Evolutionary conservation across 2,329 filamentous ascomycete species (phyloP).

Genomic region (Stemphylium vesicarium): DNA sequence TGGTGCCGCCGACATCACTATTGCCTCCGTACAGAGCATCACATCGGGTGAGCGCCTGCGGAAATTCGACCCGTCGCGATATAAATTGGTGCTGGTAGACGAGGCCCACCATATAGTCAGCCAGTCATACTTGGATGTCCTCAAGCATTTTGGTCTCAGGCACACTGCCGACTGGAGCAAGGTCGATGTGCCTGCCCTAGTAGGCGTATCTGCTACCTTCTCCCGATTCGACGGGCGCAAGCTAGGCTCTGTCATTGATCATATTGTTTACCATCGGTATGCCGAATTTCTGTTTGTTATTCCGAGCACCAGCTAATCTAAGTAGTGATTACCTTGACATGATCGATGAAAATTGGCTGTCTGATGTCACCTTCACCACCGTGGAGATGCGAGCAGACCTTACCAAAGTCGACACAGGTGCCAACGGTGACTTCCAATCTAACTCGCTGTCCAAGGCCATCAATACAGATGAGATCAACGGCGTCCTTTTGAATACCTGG

Average conservation of each 20-base stretch:
- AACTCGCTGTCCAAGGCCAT: slow-evolving; percentile 80
- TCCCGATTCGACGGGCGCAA: slow-evolving; percentile 83
- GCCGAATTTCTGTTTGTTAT: too few relatives aligned
- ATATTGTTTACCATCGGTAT: slow-evolving; percentile 96
- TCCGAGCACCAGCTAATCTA: too few relatives aligned
- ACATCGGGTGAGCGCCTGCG: slow-evolving; percentile 74
- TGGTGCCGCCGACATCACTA: slow-evolving; percentile 86
- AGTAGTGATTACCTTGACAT: slow-evolving; percentile 77
- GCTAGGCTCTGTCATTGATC: slow-evolving; percentile 84
- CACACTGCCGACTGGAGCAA: slow-evolving; percentile 50
- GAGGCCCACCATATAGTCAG: slow-evolving; percentile 98
- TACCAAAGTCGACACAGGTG: slow-evolving; percentile 68
- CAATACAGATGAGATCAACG: slow-evolving; percentile 81
- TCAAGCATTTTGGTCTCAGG: slow-evolving; percentile 79
- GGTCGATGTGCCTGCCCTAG: slow-evolving; percentile 60
- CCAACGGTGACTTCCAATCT: slow-evolving; percentile 79
- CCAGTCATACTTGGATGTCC: slow-evolving; percentile 73
- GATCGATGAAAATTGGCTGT: slow-evolving; percentile 90
- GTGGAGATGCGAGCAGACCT: slow-evolving; percentile 84
- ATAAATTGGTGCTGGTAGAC: slow-evolving; percentile 92
- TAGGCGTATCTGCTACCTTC: slow-evolving; percentile 87
- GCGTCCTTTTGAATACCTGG: slow-evolving; percentile 87
- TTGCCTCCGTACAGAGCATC: slow-evolving; percentile 89
- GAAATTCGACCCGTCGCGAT: slow-evolving; percentile 79
- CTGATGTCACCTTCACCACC: slow-evolving; percentile 92